phyloP scores from a whole-genome alignment of 2,329 filamentous ascomycete species.

The Sclerotinia spermophila region DNA sequence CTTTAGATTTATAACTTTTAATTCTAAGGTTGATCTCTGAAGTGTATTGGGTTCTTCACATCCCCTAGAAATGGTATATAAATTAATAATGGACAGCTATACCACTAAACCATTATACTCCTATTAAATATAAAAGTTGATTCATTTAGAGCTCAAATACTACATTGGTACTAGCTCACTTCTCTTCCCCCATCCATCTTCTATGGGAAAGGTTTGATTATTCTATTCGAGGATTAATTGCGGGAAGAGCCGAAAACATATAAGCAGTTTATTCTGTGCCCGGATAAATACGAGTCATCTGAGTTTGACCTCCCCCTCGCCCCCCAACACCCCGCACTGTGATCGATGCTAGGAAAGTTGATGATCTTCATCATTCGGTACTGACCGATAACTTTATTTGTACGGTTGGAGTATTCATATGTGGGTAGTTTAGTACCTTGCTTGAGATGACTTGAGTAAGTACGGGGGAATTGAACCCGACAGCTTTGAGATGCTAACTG shows the following conservation, averaged over 20 bases:
- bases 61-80: too few species aligned
- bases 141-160: too few species aligned
- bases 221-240: not conserved
- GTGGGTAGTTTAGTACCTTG: too few species aligned
- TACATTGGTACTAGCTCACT: too few species aligned
- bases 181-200: too few species aligned
- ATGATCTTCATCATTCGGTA: not conserved
- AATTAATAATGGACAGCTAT: too few species aligned
- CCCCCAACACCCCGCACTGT: not conserved
- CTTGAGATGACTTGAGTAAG: not conserved
- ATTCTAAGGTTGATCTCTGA: too few species aligned
- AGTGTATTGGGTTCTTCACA: too few species aligned
- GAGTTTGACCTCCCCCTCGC: too few species aligned
- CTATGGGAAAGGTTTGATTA: not conserved
- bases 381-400: not conserved
- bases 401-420: not conserved
- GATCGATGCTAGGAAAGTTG: not conserved
- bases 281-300: conserved; percentile 4
- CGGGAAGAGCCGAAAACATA: not conserved
- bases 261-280: not conserved
- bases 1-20: too few species aligned
- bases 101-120: too few species aligned
- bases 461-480: conserved; percentile 11
- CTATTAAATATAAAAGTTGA: too few species aligned
- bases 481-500: not conserved